Evolutionary conservation across 2,329 filamentous ascomycete genomes (phyloP).

Genomic region (Pyricularia pennisetigena): DNA sequence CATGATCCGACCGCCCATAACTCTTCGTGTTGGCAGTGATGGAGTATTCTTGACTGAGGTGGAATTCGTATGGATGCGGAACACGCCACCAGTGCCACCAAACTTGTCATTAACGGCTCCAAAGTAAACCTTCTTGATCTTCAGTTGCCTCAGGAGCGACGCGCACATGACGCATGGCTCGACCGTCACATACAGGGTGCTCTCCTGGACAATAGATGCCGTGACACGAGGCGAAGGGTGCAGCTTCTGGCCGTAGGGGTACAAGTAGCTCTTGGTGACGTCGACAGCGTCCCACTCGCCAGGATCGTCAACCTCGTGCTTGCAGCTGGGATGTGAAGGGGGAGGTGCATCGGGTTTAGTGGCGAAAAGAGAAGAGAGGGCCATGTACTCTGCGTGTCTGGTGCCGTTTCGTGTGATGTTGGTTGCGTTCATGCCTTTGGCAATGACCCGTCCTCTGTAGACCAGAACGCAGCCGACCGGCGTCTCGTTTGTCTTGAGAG

Average conservation of each 20-base stretch:
- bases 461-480: slow-evolving; percentile 95
- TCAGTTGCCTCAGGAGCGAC: slow-evolving; percentile 78
- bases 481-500: slow-evolving; percentile 79
- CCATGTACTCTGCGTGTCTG: slow-evolving; percentile 91
- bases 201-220: slow-evolving; percentile 57
- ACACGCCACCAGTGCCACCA: slow-evolving; percentile 88
- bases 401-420: slow-evolving; percentile 87
- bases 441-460: slow-evolving; percentile 67
- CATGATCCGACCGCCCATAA: slow-evolving; percentile 6
- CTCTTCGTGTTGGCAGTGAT: neutral
- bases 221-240: slow-evolving; percentile 48
- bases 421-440: slow-evolving; percentile 91
- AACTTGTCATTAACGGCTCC: slow-evolving; percentile 96
- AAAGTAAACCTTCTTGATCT: slow-evolving; percentile 85
- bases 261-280: slow-evolving; percentile 45
- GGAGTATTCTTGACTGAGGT: slow-evolving; percentile 15
- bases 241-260: slow-evolving; percentile 51
- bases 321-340: neutral
- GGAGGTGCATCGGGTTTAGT: neutral
- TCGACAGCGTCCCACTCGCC: slow-evolving; percentile 39
- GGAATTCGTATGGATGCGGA: slow-evolving; percentile 68
- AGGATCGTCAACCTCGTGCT: slow-evolving; percentile 23
- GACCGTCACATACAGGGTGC: slow-evolving; percentile 87
- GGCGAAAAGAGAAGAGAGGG: slow-evolving; percentile 48
- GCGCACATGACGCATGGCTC: slow-evolving; percentile 99